phyloP scores from a whole-genome alignment of 345 rosid species.

The Raphanus sativus region DNA sequence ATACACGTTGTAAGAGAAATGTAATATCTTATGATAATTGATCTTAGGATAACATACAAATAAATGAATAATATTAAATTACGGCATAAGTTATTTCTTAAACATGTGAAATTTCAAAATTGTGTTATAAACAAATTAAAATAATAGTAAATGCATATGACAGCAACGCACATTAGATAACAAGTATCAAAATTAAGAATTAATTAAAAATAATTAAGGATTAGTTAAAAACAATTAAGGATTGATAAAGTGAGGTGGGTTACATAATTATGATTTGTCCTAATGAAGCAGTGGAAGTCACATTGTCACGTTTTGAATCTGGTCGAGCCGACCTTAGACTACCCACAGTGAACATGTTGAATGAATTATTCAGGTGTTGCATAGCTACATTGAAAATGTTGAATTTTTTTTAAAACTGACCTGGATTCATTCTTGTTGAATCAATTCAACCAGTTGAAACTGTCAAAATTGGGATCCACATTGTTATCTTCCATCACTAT shows the following conservation, averaged over 20 bases:
- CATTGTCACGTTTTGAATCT: slow-evolving; percentile 29
- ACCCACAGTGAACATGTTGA: no score
- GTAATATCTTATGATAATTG: not conserved
- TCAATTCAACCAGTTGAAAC: no score
- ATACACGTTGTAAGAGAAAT: not conserved
- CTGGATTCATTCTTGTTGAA: no score
- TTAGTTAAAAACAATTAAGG: not conserved
- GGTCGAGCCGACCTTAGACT: not conserved
- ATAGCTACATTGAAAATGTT: no score
- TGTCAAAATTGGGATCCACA: no score
- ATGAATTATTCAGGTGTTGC: no score
- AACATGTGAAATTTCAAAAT: not conserved
- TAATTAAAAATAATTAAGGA: not conserved
- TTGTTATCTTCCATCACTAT: no score
- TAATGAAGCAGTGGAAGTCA: slow-evolving; percentile 34
- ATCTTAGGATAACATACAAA: not conserved
- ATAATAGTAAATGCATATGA: not conserved
- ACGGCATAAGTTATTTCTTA: not conserved
- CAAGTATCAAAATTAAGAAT: not conserved
- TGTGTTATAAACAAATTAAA: not conserved
- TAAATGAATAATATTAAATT: not conserved
- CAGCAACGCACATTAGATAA: not conserved
- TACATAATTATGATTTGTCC: slow-evolving; percentile 8
- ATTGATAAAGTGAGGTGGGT: not conserved
- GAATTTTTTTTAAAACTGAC: no score